A percentile compares a stretch with the other conserved stretches of the same genome.
Evolutionary conservation across 768 basidiomycete species (phyloP).

Genomic region (Agaricus sinodeliciosus): DNA sequence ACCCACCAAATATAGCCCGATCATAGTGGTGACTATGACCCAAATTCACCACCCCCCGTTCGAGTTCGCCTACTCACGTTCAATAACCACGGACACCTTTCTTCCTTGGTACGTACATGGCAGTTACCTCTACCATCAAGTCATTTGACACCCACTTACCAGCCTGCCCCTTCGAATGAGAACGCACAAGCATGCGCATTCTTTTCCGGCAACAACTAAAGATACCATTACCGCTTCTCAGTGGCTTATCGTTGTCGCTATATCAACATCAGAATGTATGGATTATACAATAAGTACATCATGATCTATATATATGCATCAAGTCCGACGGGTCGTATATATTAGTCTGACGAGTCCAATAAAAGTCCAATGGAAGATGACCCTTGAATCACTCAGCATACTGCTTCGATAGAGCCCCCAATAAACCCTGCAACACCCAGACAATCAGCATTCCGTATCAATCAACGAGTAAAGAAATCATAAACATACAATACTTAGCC

Average conservation of each 20-base stretch:
- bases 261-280: background rate
- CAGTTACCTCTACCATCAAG: background rate
- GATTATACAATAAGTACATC: no score
- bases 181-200: background rate
- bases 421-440: background rate
- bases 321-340: no score
- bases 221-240: background rate
- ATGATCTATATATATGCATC: no score
- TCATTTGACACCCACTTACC: background rate
- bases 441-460: no score
- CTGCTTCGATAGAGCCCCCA: background rate
- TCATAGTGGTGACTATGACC: background rate
- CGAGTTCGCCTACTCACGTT: constrained; percentile 3
- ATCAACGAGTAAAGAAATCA: background rate
- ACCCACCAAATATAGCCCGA: background rate
- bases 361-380: no score
- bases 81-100: constrained; percentile 3
- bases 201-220: background rate
- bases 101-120: background rate
- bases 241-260: no score
- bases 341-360: no score
- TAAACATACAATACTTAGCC: constrained; percentile 41
- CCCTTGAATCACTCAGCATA: no score
- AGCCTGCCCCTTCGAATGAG: background rate
- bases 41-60: background rate